Base-by-base conservation (phyloP, 352 stramenopile genomes). In the Globisporangium cylindrosporum region DNA sequence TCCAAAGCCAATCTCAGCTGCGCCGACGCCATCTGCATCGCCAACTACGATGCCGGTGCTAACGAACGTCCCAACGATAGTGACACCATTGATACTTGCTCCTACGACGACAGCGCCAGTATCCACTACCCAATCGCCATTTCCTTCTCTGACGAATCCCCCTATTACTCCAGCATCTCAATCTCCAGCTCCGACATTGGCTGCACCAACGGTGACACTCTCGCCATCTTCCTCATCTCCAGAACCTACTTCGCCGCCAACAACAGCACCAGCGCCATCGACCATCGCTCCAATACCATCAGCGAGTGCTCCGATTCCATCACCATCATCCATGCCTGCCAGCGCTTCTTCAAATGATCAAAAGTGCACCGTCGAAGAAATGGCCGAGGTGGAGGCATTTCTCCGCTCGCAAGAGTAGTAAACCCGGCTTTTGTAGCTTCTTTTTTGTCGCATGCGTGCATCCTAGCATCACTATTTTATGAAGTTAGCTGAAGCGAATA, bases 341-440 rank as follows among this genome's bases (percentile, higher is more conserved):
- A 62, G 10, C 32, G 49, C 58, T 8, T 48, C 38, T 27, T 64
- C 55, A n/a, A 70, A 59, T 36, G 58, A 53, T 43, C 22, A 46
- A 38, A 65, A 61, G 65, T 70, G 65, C 65, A 70, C 65, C n/a
- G 58, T 34, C 20, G 65, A 65, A 43, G 65, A 70, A 15, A 70
- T 70, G 65, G 57, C 24, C 12, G 65, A 70, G 20, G 65, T 70
- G 5, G 65, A 70, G 27, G 65, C 58, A 4, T 70, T 70, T 36
- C 58, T 70, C 14, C 65, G 65, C 8, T 55, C 65, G 3, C 57
- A 70, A 48, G 34, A 59, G n/a, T 69, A 56, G 34, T 1, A 49
- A 49, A 49, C 43, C 43, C 18, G 43, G 43, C 18, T 51, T 10
- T 51, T 51, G 43, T 51, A 51, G 43, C 43, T 51, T 18, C 36